Evolutionary conservation across 2,329 filamentous ascomycete genomes (phyloP).

Genomic region (Hypoxylon sp.): DNA sequence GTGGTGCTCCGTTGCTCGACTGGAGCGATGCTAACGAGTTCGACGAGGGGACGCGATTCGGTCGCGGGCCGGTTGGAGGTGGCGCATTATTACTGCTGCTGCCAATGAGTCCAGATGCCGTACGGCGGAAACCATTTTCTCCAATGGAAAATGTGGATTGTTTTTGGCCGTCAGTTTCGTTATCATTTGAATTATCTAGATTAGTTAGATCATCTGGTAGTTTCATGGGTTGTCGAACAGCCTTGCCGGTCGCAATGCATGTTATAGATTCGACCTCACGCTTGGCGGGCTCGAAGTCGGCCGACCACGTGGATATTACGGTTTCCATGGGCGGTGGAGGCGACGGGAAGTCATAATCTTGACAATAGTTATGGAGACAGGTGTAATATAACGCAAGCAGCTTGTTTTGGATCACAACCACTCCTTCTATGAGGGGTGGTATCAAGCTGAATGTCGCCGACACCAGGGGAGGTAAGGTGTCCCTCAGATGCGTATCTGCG

Average conservation of each 20-base stretch:
- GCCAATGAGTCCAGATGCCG: constrained; percentile 55
- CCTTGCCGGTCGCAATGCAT: constrained; percentile 72
- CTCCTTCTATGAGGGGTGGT: constrained; percentile 72
- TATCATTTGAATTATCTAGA: constrained; percentile 23
- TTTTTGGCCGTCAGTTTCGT: constrained; percentile 37
- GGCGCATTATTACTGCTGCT: constrained; percentile 34
- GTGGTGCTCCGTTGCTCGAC: constrained; percentile 37
- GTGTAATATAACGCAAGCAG: constrained; percentile 83
- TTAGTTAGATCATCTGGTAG: constrained; percentile 46
- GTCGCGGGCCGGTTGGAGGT: constrained; percentile 44
- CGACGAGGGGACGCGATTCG: constrained; percentile 50
- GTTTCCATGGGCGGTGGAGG: constrained; percentile 77
- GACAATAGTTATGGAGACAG: constrained; percentile 75
- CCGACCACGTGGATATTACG: constrained; percentile 72
- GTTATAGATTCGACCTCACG: constrained; percentile 71
- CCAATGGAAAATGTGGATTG: constrained; percentile 40
- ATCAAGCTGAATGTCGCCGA: constrained; percentile 76
- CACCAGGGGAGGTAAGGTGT: constrained; percentile 76
- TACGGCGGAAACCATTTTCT: constrained; percentile 51
- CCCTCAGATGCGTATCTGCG: constrained; percentile 77
- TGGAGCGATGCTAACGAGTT: constrained; percentile 49
- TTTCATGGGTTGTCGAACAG: constrained; percentile 60
- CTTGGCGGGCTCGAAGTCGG: constrained; percentile 68
- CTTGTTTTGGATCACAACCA: constrained; percentile 80
- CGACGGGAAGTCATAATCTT: constrained; percentile 73